These are phyloP conservation scores for Termitomyces sp. DNA, from an alignment of 768 basidiomycete species.

Conservation along the genomic window DNA sequence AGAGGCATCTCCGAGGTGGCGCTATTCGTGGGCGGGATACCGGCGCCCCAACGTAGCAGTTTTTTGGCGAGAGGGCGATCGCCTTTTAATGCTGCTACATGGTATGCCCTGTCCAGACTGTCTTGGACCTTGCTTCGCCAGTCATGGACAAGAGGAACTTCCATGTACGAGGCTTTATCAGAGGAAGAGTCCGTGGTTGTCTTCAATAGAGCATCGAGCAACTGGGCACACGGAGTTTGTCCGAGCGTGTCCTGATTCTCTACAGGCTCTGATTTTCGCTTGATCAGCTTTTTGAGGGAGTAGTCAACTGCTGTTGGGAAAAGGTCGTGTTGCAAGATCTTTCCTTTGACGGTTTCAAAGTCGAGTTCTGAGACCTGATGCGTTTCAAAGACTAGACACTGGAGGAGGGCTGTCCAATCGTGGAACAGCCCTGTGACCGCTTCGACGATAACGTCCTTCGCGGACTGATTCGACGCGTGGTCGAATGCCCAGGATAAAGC, in stretches of 20 bases:
- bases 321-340: neutral
- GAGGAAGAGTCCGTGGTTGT: neutral
- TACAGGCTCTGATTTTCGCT: neutral
- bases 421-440: neutral
- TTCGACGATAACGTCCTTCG: neutral
- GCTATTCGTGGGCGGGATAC: neutral
- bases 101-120: neutral
- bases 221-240: neutral
- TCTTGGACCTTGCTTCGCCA: neutral
- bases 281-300: neutral
- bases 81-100: neutral
- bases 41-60: neutral
- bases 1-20: neutral
- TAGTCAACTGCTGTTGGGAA: neutral
- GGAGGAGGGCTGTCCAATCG: neutral
- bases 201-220: neutral
- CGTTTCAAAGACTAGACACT: neutral
- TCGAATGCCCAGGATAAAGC: neutral
- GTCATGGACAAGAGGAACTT: neutral
- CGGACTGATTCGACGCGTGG: neutral
- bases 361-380: neutral
- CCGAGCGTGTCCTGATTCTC: neutral
- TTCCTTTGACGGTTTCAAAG: neutral
- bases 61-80: neutral
- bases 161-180: neutral